These are phyloP conservation scores for Paxillus rubicundulus DNA, from an alignment of 768 basidiomycete genomes.

Conservation along the genomic window DNA sequence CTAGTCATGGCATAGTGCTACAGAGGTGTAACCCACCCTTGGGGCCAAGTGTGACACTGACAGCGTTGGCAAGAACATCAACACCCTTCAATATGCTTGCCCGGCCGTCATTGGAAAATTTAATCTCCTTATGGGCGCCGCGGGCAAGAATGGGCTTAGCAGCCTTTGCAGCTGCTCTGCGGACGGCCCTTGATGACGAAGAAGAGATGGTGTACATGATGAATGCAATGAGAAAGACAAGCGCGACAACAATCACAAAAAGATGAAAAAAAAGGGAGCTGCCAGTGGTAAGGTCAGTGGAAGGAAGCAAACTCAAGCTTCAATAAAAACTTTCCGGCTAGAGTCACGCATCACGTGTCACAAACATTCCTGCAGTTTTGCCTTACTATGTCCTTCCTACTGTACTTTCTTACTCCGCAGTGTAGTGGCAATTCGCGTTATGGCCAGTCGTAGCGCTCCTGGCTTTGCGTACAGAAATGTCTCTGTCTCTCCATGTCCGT, in stretches of 20 bases:
- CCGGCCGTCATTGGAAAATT: constrained; percentile 93
- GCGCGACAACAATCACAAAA: neutral
- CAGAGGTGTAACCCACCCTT: constrained; percentile 59
- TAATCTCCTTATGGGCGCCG: constrained; percentile 92
- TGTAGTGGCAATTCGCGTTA: constrained; percentile 46
- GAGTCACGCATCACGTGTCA: too few relatives aligned
- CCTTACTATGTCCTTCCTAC: too few relatives aligned
- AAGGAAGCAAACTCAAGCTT: too few relatives aligned
- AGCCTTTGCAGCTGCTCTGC: constrained; percentile 61
- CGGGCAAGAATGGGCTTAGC: constrained; percentile 56
- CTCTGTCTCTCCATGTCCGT: constrained; percentile 1
- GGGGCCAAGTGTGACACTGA: constrained; percentile 93
- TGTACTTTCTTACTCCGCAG: constrained; percentile 42
- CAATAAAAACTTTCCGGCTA: too few relatives aligned
- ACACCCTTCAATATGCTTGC: constrained; percentile 94
- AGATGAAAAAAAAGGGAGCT: too few relatives aligned
- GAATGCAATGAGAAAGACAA: constrained; percentile 18
- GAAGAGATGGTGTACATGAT: constrained; percentile 70
- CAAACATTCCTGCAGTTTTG: too few relatives aligned
- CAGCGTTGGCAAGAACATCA: constrained; percentile 94
- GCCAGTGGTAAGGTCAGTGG: too few relatives aligned
- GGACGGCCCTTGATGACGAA: constrained; percentile 64
- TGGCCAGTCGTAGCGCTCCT: constrained; percentile 45
- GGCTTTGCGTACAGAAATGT: constrained; percentile 37
- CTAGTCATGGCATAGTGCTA: neutral